A percentile compares a stretch with the other conserved stretches of the same genome.
These are phyloP conservation scores for Dryadomyces quercus-mongolicae DNA, from an alignment of 2,329 filamentous ascomycete genomes.

Conservation along the genomic window DNA sequence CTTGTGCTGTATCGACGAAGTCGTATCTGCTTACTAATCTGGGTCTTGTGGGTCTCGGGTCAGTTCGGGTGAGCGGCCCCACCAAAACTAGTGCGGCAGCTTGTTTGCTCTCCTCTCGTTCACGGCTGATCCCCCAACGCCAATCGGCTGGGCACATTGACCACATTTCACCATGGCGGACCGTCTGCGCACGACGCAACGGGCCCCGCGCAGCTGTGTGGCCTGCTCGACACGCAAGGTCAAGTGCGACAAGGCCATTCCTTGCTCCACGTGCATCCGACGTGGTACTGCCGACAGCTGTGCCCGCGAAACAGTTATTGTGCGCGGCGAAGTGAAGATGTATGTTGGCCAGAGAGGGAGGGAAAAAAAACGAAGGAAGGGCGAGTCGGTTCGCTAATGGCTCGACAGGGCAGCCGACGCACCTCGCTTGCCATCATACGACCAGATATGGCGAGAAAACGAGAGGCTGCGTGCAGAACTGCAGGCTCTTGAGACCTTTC, in stretches of 20 bases:
- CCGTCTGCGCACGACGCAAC: conserved; percentile 8
- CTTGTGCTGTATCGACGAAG: no score
- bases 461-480: neutral
- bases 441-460: neutral
- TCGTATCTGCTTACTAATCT: no score
- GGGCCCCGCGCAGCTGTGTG: conserved; percentile 14
- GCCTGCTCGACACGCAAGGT: conserved; percentile 15
- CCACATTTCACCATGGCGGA: neutral
- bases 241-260: conserved; percentile 15
- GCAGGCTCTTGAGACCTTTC: neutral
- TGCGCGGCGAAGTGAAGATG: neutral
- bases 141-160: neutral
- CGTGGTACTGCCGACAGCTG: conserved; percentile 9
- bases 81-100: neutral
- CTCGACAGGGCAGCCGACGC: neutral
- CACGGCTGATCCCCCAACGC: no score
- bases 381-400: neutral
- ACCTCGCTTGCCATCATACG: neutral
- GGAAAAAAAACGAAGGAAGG: neutral
- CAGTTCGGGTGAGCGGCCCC: no score
- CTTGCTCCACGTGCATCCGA: conserved; percentile 14
- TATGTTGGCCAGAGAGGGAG: no score
- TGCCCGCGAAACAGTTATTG: neutral
- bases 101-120: neutral
- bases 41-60: no score